Conservation (phyloP, 805 yeast genomes). For the Lachancea thermotolerans region DNA sequence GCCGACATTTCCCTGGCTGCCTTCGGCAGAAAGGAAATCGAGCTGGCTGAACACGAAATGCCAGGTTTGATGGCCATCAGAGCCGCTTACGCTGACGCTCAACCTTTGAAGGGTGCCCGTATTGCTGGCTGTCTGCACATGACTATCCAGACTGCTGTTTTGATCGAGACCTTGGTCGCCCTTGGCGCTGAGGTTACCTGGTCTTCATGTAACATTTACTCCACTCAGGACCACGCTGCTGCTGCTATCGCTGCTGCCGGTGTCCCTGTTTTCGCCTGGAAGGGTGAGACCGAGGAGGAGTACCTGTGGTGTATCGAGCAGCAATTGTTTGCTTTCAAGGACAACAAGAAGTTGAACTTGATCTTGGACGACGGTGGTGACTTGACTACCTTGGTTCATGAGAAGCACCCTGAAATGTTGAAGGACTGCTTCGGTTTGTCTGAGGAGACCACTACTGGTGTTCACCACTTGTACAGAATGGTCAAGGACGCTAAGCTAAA, state of each 20-base stretch:
- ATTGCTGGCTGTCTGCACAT: conserved; percentile 98
- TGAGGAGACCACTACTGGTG: conserved; percentile 99
- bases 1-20: conserved; percentile 98
- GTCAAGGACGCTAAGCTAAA: conserved; percentile 78
- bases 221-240: conserved; percentile 99
- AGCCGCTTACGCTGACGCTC: conserved; percentile 79
- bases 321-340: conserved; percentile 97
- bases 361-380: conserved; percentile 99
- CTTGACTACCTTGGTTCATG: conserved; percentile 92
- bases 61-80: conserved; percentile 99
- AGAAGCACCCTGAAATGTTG: conserved; percentile 96
- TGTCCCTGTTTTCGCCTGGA: conserved; percentile 99
- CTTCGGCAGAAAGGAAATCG: conserved; percentile 99
- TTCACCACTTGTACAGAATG: conserved; percentile 97
- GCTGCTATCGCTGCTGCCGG: conserved; percentile 99
- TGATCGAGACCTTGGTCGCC: conserved; percentile 94
- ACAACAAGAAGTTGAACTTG: conserved; percentile 88
- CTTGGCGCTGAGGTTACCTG: conserved; percentile 99
- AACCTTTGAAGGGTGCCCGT: conserved; percentile 97
- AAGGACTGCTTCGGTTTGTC: conserved; percentile 91
- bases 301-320: conserved; percentile 99
- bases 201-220: conserved; percentile 98
- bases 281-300: conserved; percentile 99
- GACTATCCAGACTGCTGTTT: conserved; percentile 99
- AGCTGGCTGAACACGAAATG: conserved; percentile 98